These are phyloP conservation scores for Andrographis paniculata DNA, from an alignment of 305 asterid genomes.

Conservation along the genomic window DNA sequence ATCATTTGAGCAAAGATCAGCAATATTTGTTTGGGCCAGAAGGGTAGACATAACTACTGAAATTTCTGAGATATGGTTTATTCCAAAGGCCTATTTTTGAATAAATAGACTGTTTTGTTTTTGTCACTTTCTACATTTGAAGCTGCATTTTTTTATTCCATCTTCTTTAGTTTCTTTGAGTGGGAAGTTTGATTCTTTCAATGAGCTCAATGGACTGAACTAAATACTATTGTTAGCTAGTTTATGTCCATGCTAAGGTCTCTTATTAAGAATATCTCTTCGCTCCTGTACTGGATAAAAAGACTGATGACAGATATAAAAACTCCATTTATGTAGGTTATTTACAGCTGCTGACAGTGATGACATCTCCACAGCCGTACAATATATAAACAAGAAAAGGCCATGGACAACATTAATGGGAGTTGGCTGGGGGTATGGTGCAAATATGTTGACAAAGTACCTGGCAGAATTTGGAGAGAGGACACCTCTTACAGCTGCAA, in stretches of 20 bases:
- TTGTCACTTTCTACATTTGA: not conserved
- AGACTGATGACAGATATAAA: slow-evolving; percentile 49
- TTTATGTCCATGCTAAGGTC: slow-evolving; percentile 25
- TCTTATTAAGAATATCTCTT: slow-evolving; percentile 23
- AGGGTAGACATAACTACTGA: too few species aligned
- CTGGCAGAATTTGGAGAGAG: slow-evolving; percentile 84
- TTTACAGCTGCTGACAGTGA: slow-evolving; percentile 99
- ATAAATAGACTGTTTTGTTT: too few species aligned
- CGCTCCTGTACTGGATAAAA: slow-evolving; percentile 29
- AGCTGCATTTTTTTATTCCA: not conserved
- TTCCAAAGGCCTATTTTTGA: too few species aligned
- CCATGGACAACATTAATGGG: slow-evolving; percentile 92
- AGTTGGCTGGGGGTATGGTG: slow-evolving; percentile 95
- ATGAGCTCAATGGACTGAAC: too few species aligned
- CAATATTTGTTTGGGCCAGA: too few species aligned
- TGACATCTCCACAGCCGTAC: slow-evolving; percentile 83
- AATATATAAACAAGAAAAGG: slow-evolving; percentile 67
- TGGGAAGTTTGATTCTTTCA: slow-evolving; percentile 5
- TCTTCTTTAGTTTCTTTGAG: not conserved
- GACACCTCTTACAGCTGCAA: slow-evolving; percentile 91
- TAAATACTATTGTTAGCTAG: too few species aligned
- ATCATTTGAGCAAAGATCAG: too few species aligned
- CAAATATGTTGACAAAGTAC: slow-evolving; percentile 96
- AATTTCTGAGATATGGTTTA: not conserved
- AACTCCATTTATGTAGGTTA: slow-evolving; percentile 79